Conservation (phyloP, 768 basidiomycete species). For the Kwoniella bestiolae region DNA sequence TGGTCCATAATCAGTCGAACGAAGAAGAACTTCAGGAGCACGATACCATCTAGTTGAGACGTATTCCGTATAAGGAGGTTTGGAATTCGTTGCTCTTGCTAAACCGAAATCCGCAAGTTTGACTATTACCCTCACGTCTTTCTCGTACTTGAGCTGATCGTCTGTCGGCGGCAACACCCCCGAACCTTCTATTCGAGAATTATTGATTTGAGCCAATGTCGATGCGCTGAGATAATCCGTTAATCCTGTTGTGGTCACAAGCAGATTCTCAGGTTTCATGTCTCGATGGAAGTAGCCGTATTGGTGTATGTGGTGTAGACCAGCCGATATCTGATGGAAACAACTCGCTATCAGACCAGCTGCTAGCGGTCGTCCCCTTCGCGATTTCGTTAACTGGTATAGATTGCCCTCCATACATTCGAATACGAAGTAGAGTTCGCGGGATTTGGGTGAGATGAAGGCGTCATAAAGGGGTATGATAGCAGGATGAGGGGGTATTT, state of each 20-base stretch:
- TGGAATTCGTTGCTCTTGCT: slow-evolving; percentile 82
- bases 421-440: slow-evolving; percentile 98
- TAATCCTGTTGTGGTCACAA: slow-evolving; percentile 95
- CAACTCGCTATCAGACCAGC: slow-evolving; percentile 94
- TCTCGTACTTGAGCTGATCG: slow-evolving; percentile 62
- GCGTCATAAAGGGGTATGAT: slow-evolving; percentile 99
- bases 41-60: slow-evolving; percentile 99
- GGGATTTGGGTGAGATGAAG: slow-evolving; percentile 92
- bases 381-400: slow-evolving; percentile 96
- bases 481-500: slow-evolving; percentile 92
- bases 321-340: slow-evolving; percentile 86
- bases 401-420: slow-evolving; percentile 99
- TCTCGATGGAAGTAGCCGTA: slow-evolving; percentile 98
- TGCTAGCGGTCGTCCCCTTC: slow-evolving; percentile 93
- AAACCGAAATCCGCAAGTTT: slow-evolving; percentile 99
- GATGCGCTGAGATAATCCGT: slow-evolving; percentile 85
- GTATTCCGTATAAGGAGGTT: slow-evolving; percentile 97
- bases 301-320: slow-evolving; percentile 88
- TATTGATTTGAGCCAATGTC: slow-evolving; percentile 63
- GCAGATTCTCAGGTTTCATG: slow-evolving; percentile 99
- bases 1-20: slow-evolving; percentile 89
- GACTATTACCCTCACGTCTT: slow-evolving; percentile 93
- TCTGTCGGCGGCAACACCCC: slow-evolving; percentile 1
- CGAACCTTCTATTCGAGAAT: slow-evolving; percentile 15
- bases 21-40: slow-evolving; percentile 91